Evolutionary conservation across 345 rosid species (phyloP).

Genomic region (Gossypioides kirkii): DNA sequence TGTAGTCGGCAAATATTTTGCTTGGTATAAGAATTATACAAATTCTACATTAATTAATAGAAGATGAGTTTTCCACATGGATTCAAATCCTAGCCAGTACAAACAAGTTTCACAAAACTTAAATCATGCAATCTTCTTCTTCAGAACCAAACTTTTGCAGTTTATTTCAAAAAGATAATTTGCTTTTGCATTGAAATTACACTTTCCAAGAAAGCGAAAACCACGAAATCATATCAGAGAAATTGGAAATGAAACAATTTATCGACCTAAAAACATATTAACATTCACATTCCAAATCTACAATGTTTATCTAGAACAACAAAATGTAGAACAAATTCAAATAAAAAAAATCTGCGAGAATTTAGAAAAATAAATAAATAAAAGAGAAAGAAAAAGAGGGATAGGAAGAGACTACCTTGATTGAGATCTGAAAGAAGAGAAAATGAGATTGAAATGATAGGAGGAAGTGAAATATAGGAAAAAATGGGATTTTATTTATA

Average conservation of each 20-base stretch:
- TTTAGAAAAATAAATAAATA: not conserved
- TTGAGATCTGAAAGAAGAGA: conserved; percentile 4
- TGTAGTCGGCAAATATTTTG: too few relatives aligned
- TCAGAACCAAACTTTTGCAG: not conserved
- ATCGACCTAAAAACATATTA: not conserved
- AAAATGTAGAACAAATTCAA: not conserved
- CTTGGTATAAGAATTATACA: too few relatives aligned
- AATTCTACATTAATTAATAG: too few relatives aligned
- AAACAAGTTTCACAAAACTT: not conserved
- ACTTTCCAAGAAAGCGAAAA: not conserved
- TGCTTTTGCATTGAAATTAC: not conserved
- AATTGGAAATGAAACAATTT: not conserved
- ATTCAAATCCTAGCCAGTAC: too few relatives aligned
- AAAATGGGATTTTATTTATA: not conserved
- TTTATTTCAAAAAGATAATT: not conserved
- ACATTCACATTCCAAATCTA: not conserved
- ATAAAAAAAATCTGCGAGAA: not conserved
- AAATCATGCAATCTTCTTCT: not conserved
- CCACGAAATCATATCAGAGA: not conserved
- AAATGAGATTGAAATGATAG: not conserved
- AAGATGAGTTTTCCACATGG: too few relatives aligned
- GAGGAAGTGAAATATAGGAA: not conserved
- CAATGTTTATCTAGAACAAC: not conserved
- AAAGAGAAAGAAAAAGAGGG: not conserved
- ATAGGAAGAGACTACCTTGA: not conserved